A percentile compares a stretch with the other conserved stretches of the same genome.
phyloP scores from a whole-genome alignment of 768 basidiomycete genomes.

The Mycena metata region DNA sequence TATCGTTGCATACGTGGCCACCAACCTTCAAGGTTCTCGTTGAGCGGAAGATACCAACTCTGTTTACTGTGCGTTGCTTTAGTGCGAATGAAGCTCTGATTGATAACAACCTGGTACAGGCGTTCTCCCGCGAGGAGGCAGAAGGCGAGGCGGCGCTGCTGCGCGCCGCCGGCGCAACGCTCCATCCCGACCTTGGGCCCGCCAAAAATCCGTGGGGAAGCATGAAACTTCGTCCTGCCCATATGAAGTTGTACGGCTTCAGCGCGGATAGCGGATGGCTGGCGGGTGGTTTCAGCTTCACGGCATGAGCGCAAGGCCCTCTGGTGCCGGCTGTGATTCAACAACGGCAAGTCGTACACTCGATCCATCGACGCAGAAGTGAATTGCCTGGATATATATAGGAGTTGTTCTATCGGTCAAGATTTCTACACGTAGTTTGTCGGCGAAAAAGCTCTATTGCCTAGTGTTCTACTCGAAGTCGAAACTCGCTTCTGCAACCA shows the following conservation, averaged over 20 bases:
- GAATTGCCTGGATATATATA: too few species aligned
- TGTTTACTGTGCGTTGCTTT: slow-evolving; percentile 29
- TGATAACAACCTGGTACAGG: not conserved
- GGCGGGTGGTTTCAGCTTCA: slow-evolving; percentile 53
- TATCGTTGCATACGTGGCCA: slow-evolving; percentile 19
- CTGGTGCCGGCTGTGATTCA: too few species aligned
- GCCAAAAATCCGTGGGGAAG: slow-evolving; percentile 41
- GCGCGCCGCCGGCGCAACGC: slow-evolving; percentile 30
- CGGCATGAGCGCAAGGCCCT: too few species aligned
- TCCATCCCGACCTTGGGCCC: slow-evolving; percentile 32
- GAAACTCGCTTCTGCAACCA: too few species aligned
- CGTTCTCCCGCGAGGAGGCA: slow-evolving; percentile 35
- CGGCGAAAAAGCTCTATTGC: too few species aligned
- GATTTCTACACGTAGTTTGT: too few species aligned
- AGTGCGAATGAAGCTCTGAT: slow-evolving; percentile 5
- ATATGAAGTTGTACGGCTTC: slow-evolving; percentile 49
- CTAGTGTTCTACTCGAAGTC: too few species aligned
- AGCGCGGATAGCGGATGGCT: slow-evolving; percentile 54
- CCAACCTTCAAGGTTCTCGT: slow-evolving; percentile 31
- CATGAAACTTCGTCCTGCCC: slow-evolving; percentile 28
- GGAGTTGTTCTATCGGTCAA: too few species aligned
- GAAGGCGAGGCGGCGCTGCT: slow-evolving; percentile 31
- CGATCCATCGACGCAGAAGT: too few species aligned
- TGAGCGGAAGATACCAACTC: slow-evolving; percentile 23
- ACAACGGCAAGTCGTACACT: too few species aligned